Evolutionary conservation across 257 asterid genomes (phyloP), one percentile per base, ranked within the genome.

Genomic region (Ligustrum vulgare): DNA sequence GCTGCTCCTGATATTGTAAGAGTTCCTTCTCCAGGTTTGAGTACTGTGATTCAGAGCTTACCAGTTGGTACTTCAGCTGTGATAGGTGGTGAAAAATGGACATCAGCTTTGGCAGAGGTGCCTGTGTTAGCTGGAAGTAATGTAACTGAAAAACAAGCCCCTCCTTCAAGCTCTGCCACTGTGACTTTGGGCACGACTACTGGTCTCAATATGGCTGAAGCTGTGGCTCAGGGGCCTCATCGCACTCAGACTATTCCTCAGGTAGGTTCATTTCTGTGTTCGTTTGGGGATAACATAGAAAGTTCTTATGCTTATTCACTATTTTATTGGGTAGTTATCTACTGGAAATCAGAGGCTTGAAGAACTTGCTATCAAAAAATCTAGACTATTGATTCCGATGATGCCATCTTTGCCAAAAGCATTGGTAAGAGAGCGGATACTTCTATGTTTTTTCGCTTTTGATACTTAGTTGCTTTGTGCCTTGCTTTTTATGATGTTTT

Each of bases 301-400:
- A 22, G 51, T 37, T 33, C 67, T 65, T 75, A 70, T 74, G 72
- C 83, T 84, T 58, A 80, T 78, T 3, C 45, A 8, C 66, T 13
- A 10, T 58, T 72, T 65, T 72, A n/a, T 41, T 76, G 72, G 71
- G 43, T 81, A 94, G 99, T 63, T 85, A 78, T 81, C 90, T 71
- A 76, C 82, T 80, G 97, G 86, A 77, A 79, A 83, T 60, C 98
- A 89, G 80, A 89, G 96, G 75, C 90, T 86, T 43, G 97, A 91
- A 83, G 99, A 94, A 73, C 82, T 92, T 88, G 97, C 94, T 34
- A 85, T 92, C 56, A 92, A 88, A 81, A 98, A 94, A 70, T 89
- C 96, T 75, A 88, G 90, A 82, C 98, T 89, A 75, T 86, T 94
- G 69, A 89, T 94, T 83, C 99, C 98, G 11, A 79, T 94, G 77